phyloP scores from a whole-genome alignment of 805 yeast species.

The Saturnispora sanitii region DNA sequence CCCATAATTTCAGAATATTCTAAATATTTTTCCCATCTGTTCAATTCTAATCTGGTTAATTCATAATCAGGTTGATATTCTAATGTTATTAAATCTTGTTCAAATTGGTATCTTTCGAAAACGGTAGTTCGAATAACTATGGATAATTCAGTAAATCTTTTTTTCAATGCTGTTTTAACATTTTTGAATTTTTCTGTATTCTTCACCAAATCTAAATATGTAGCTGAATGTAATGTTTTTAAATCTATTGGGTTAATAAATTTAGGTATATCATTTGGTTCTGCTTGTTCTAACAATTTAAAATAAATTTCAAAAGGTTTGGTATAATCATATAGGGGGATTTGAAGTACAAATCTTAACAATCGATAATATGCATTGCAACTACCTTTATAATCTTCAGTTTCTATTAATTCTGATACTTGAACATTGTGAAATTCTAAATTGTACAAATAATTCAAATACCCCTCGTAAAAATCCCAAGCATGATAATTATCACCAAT shows the following conservation, averaged over 20 bases:
- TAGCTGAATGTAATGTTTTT: constrained; percentile 10
- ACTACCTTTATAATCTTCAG: not conserved
- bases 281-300: constrained; percentile 27
- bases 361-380: constrained; percentile 31
- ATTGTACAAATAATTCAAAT: constrained; percentile 33
- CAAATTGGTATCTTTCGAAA: constrained; percentile 41
- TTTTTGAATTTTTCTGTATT: constrained; percentile 20
- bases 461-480: constrained; percentile 41
- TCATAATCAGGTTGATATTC: constrained; percentile 30
- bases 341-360: constrained; percentile 40
- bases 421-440: constrained; percentile 10
- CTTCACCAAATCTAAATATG: constrained; percentile 20
- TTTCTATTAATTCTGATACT: not conserved
- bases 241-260: constrained; percentile 17
- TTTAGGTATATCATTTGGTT: constrained; percentile 20
- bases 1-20: constrained; percentile 37
- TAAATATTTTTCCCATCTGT: constrained; percentile 50
- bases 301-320: constrained; percentile 34
- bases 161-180: constrained; percentile 32
- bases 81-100: constrained; percentile 31
- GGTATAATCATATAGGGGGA: constrained; percentile 47
- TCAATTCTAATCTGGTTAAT: constrained; percentile 35
- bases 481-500: constrained; percentile 47
- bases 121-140: constrained; percentile 46
- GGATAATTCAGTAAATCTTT: constrained; percentile 41